Conservation (phyloP, 163 green algal species). For the Smithsoniella earleae region DNA sequence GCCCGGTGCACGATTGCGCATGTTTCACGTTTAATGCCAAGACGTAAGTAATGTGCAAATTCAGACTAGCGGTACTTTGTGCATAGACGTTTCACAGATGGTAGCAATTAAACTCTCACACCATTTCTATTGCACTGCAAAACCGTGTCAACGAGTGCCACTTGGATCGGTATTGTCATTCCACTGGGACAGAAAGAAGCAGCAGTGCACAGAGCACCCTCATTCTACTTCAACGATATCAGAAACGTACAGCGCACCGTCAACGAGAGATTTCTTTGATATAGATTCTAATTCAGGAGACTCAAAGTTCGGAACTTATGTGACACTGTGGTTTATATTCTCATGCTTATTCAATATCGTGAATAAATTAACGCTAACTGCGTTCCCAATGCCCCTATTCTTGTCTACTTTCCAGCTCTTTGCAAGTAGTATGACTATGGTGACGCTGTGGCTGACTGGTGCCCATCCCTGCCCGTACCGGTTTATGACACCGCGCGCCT, state of each 20-base stretch:
- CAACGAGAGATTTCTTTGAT: not conserved
- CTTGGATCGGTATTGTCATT: too few relatives aligned
- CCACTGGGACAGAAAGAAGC: too few relatives aligned
- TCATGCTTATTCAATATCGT: conserved; percentile 75
- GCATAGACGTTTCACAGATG: too few relatives aligned
- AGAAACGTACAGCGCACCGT: not conserved
- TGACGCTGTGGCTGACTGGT: conserved; percentile 60
- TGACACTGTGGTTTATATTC: conserved; percentile 47
- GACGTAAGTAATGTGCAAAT: too few relatives aligned
- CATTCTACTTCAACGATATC: not conserved
- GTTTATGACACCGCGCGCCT: conserved; percentile 51
- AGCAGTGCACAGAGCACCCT: too few relatives aligned
- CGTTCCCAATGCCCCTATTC: conserved; percentile 84
- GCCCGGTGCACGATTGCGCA: too few relatives aligned
- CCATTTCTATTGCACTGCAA: too few relatives aligned
- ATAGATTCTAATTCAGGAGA: not conserved
- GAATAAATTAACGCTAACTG: conserved; percentile 87
- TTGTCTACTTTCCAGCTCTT: conserved; percentile 77
- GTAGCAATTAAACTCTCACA: too few relatives aligned
- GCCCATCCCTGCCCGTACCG: conserved; percentile 64
- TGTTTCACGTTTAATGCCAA: too few relatives aligned
- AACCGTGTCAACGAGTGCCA: too few relatives aligned
- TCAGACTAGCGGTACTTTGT: too few relatives aligned
- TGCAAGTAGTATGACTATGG: conserved; percentile 72
- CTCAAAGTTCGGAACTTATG: not conserved